These are phyloP conservation scores for Puccinellia tenuiflora DNA, from an alignment of 176 grass and related monocot genomes.

Conservation along the genomic window DNA sequence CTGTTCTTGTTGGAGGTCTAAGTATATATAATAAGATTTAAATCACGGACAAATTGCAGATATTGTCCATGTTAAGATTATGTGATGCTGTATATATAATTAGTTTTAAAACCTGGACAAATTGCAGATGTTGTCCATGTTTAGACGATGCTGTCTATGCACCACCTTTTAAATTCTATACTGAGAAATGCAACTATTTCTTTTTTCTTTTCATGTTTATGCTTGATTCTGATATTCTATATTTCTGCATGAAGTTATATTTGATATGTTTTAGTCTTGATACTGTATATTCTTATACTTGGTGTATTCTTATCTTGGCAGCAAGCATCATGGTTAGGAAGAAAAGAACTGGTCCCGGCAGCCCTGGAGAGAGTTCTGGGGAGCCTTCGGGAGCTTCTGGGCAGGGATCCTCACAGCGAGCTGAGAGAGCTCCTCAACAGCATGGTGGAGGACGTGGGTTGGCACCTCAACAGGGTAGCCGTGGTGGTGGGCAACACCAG, in stretches of 20 bases:
- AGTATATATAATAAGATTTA: neutral
- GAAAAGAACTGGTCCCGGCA: slow-evolving; percentile 62
- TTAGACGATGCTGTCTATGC: neutral
- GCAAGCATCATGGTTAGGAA: slow-evolving; percentile 73
- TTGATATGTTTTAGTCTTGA: neutral
- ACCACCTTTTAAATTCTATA: neutral
- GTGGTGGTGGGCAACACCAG: slow-evolving; percentile 53
- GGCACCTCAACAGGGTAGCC: slow-evolving; percentile 52
- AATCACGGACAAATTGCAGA: neutral
- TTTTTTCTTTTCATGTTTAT: neutral
- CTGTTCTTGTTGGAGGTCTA: neutral
- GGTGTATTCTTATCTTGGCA: slow-evolving; percentile 6
- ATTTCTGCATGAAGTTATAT: neutral
- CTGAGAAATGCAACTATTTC: neutral
- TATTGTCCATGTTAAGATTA: neutral
- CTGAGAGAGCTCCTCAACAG: slow-evolving; percentile 51
- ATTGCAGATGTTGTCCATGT: neutral
- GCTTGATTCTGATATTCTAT: neutral
- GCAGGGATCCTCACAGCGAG: slow-evolving; percentile 36
- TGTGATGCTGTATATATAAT: neutral
- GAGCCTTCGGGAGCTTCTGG: slow-evolving; percentile 40
- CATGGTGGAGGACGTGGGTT: slow-evolving; percentile 57
- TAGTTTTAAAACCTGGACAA: neutral
- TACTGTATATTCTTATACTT: neutral
- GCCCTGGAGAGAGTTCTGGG: slow-evolving; percentile 46